phyloP scores from a whole-genome alignment of 495 filamentous ascomycete genomes.

The Talaromyces adpressus region DNA sequence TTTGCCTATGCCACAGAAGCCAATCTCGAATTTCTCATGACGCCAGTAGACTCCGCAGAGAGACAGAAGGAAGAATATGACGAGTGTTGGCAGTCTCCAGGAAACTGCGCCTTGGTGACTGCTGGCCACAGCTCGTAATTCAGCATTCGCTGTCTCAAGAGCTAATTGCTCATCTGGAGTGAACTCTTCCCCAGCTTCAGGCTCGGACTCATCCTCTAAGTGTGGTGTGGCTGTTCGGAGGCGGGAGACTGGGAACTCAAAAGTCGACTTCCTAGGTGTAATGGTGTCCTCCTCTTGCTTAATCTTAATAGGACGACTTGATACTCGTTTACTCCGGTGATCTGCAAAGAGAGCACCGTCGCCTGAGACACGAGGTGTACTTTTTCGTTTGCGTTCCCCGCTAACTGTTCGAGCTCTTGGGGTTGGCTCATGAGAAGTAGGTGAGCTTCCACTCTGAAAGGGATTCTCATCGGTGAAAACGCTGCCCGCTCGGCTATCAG shows the following conservation, averaged over 20 bases:
- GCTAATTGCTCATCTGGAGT: conserved; percentile 84
- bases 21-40: conserved; percentile 88
- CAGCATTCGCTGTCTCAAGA: conserved; percentile 52
- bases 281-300: conserved; percentile 32
- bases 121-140: conserved; percentile 11
- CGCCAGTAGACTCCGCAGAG: conserved; percentile 80
- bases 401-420: conserved; percentile 24
- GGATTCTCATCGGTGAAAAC: conserved; percentile 87
- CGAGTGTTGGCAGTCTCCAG: conserved; percentile 54
- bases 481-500: conserved; percentile 36
- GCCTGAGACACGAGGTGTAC: conserved; percentile 31
- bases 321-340: conserved; percentile 30
- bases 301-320: conserved; percentile 23
- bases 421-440: conserved; percentile 28
- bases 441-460: conserved; percentile 80
- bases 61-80: conserved; percentile 57
- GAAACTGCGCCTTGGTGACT: conserved; percentile 26
- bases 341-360: conserved; percentile 25
- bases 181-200: conserved; percentile 79
- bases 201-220: conserved; percentile 26
- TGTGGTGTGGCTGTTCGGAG: conserved; percentile 19
- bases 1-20: conserved; percentile 85
- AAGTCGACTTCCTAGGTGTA: conserved; percentile 34
- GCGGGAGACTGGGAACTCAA: conserved; percentile 39
- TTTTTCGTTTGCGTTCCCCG: conserved; percentile 44